Evolutionary conservation across 495 filamentous ascomycete genomes (phyloP), one percentile per base, ranked within the genome.

Genomic region (Aspergillus asperescens): DNA sequence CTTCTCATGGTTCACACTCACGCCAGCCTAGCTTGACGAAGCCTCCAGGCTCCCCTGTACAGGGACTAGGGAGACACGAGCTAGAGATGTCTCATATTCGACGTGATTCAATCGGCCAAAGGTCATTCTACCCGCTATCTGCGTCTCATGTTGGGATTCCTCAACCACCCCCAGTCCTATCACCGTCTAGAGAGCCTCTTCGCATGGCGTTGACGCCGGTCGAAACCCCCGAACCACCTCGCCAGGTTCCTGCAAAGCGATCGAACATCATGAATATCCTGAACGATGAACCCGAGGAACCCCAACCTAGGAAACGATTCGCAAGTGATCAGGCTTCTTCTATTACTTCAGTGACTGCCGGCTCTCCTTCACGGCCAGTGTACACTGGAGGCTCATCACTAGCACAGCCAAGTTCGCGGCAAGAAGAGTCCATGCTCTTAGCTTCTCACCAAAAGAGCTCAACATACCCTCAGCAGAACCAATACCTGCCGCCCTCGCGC

Each of bases 221-320:
- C 18, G 70, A 67, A 54, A 60, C 62, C n/a, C 52, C 72, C 0
- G 76, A 75, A 46, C 58, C 69, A 27, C 65, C 77, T 43, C 69
- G 70, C 25, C 75, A 76, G 35, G 73, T 75, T 20, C 75, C 71
- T 35, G 77, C 77, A 5, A 83, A 82, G 52, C 77, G 74, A 24
- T 82, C 79, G 13, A 82, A 77, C 34, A 81, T 83, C 39, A 78
- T 81, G 74, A 78, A 71, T 23, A 73, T 83, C 43, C 62, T 83
- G 23, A 82, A 82, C 53, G 77, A 79, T 32, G 80, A 83, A 48
- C 75, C 79, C 0, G 75, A 71, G 35, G 80, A 83, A 22, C 77
- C 77, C 16, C 75, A 77, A 46, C 77, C 77, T 16, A 64, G 72
- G 10, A 82, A 81, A 52, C 72, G 76, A 5, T 70, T 74, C 52